Base-by-base conservation (phyloP, 2,329 filamentous ascomycete species). In the Cladophialophora bantiana region DNA sequence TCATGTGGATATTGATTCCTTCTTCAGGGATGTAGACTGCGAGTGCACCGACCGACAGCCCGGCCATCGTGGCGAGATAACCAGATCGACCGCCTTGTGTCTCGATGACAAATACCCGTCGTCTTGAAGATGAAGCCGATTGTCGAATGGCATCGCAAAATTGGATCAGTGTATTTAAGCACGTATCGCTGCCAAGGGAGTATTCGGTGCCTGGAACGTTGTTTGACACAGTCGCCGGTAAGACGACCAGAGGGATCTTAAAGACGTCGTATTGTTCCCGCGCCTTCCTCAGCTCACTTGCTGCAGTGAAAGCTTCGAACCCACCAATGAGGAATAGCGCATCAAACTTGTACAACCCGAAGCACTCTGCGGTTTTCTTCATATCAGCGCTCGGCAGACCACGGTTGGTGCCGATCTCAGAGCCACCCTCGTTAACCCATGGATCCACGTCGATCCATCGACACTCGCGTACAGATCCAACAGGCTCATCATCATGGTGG, bases 111-210 rank as follows among this genome's bases (percentile, higher is more conserved):
- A 99, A 99, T 62, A 98, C 94, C 68, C 95, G 89, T 53, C 95
- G 90, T 66, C 95, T 90, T 1, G 93, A 96, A 1, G 95, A 94
- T 1, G 94, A 97, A 0, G 95, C 95, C 1, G 94, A 97, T 79
- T 98, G 95, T 79, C 96, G 93, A 80, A 98, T 97, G 75, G 94
- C 94, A 83, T 99, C 95, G 77, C 94, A 97, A 81, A 97, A 99
- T 73, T 90, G 88, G 70, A 97, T 93, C 45, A 99, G 85, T 63
- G 96, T 93, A 81, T 99, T 99, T 69, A 99, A 83, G 76, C 95
- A 98, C 1, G 95, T 99, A 75, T 99, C 95, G 36, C 93, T 97
- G 52, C 95, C 95, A 54, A 99, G 88, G 1, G 93, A 97, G 83
- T 97, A 98, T 80, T 99, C 95, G 0, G 94, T 97, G 45, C 95